Percentiles rank a stretch among this genome's conserved stretches.
Conservation (phyloP, 2,329 filamentous ascomycete genomes). For the Thelonectria discophora region DNA sequence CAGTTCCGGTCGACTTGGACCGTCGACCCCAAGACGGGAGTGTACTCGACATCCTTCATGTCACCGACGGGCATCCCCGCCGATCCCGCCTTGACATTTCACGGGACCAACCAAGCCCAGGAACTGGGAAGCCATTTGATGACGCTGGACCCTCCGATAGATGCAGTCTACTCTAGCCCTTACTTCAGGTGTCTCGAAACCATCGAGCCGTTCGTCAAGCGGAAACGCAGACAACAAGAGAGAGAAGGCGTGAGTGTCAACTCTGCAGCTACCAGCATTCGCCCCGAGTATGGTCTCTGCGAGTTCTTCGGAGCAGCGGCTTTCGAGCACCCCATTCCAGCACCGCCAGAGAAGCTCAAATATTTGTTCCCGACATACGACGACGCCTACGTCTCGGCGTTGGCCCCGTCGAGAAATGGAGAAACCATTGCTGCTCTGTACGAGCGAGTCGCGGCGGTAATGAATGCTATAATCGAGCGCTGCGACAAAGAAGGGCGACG, state of each 20-base stretch:
- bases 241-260: slow-evolving; percentile 18
- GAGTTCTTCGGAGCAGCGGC: slow-evolving; percentile 93
- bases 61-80: slow-evolving; percentile 89
- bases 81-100: slow-evolving; percentile 86
- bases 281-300: slow-evolving; percentile 68
- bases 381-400: slow-evolving; percentile 65
- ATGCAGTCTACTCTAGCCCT: slow-evolving; percentile 82
- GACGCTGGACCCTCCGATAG: slow-evolving; percentile 71
- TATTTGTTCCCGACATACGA: slow-evolving; percentile 73
- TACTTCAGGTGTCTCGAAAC: slow-evolving; percentile 92
- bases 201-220: slow-evolving; percentile 72
- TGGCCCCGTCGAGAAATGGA: slow-evolving; percentile 74
- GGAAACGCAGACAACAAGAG: slow-evolving; percentile 45
- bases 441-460: slow-evolving; percentile 75
- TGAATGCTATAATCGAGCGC: slow-evolving; percentile 74
- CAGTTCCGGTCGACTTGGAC: slow-evolving; percentile 93
- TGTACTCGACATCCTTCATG: slow-evolving; percentile 75
- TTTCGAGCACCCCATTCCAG: slow-evolving; percentile 86
- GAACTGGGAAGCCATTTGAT: slow-evolving; percentile 76
- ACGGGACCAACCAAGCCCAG: slow-evolving; percentile 84
- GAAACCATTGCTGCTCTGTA: slow-evolving; percentile 85
- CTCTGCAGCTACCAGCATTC: slow-evolving; percentile 52
- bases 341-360: slow-evolving; percentile 68
- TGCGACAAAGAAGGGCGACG: slow-evolving; percentile 76
- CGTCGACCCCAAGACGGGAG: slow-evolving; percentile 81